phyloP scores from a whole-genome alignment of 2,329 filamentous ascomycete genomes.

The Lachnellula occidentalis region DNA sequence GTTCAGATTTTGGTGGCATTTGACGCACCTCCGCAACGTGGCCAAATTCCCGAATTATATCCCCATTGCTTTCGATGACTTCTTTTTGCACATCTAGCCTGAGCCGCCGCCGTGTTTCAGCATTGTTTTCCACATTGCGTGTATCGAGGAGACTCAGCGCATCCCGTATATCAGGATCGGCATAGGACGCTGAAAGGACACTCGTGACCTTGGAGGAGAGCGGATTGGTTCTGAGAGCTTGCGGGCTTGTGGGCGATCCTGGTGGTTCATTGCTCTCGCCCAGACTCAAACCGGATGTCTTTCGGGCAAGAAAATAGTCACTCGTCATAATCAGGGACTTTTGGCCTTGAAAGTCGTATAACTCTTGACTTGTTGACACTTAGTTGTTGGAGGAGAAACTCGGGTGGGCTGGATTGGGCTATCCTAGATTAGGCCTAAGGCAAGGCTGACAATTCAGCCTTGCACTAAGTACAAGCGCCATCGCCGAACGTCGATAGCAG shows the following conservation, averaged over 20 bases:
- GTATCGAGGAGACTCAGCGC: constrained; percentile 73
- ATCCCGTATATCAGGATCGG: constrained; percentile 86
- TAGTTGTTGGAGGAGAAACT: neutral
- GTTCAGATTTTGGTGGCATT: neutral
- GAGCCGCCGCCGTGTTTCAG: constrained; percentile 72
- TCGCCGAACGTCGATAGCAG: neutral
- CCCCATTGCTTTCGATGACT: constrained; percentile 86
- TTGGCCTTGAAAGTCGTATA: no score
- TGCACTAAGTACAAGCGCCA: neutral
- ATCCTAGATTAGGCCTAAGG: constrained; percentile 5
- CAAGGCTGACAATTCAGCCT: constrained; percentile 16
- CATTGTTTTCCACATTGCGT: constrained; percentile 64
- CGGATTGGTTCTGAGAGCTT: constrained; percentile 44
- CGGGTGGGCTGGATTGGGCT: neutral
- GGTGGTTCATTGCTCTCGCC: constrained; percentile 22
- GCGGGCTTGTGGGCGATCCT: constrained; percentile 20
- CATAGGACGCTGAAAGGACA: constrained; percentile 86
- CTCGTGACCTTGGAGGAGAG: constrained; percentile 76
- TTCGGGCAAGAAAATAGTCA: constrained; percentile 25
- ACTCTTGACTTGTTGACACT: neutral
- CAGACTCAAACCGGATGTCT: constrained; percentile 18
- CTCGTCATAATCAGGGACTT: constrained; percentile 18
- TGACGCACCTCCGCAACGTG: constrained; percentile 70
- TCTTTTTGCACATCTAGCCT: constrained; percentile 84
- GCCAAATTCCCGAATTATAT: constrained; percentile 83